Evolutionary conservation across 768 basidiomycete species (phyloP).

Genomic region (Rhizopogon rudus): DNA sequence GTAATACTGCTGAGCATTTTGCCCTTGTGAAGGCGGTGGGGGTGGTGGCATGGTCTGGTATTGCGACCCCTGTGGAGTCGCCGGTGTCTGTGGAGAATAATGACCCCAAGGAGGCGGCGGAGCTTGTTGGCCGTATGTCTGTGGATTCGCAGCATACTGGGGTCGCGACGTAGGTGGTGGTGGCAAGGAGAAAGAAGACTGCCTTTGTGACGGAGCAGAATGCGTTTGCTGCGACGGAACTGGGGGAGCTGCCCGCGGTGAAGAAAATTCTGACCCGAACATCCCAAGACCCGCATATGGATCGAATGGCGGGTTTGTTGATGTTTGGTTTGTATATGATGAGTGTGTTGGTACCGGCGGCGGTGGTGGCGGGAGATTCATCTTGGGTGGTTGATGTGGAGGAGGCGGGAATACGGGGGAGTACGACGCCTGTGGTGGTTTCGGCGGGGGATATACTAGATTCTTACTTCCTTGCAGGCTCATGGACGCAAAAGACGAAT

Average conservation of each 20-base stretch:
- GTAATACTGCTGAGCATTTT: slow-evolving; percentile 21
- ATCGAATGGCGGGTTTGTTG: slow-evolving; percentile 20
- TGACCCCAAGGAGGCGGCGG: slow-evolving; percentile 25
- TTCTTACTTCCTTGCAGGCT: slow-evolving; percentile 32
- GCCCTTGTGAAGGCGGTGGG: slow-evolving; percentile 28
- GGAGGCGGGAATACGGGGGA: slow-evolving; percentile 13
- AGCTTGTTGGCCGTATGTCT: slow-evolving; percentile 16
- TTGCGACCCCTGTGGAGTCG: slow-evolving; percentile 19
- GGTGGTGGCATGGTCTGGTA: slow-evolving; percentile 24
- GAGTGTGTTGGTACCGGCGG: slow-evolving; percentile 23
- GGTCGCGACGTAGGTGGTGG: slow-evolving; percentile 15
- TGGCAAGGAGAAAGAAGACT: slow-evolving; percentile 16
- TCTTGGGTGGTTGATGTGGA: slow-evolving; percentile 17
- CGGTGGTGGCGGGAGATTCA: slow-evolving; percentile 17
- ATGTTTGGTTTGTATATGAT: slow-evolving; percentile 15
- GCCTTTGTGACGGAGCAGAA: slow-evolving; percentile 18
- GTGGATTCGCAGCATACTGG: slow-evolving; percentile 10
- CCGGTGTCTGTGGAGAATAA: slow-evolving; percentile 13
- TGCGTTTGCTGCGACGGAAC: slow-evolving; percentile 18
- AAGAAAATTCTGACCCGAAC: slow-evolving; percentile 14
- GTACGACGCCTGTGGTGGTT: slow-evolving; percentile 25
- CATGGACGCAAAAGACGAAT: slow-evolving; percentile 55
- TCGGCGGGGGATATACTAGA: slow-evolving; percentile 22
- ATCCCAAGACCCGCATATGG: slow-evolving; percentile 32
- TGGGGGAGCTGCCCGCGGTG: slow-evolving; percentile 4